Base-by-base conservation (phyloP, 352 stramenopile genomes). In the Phytophthora pseudosyringae region DNA sequence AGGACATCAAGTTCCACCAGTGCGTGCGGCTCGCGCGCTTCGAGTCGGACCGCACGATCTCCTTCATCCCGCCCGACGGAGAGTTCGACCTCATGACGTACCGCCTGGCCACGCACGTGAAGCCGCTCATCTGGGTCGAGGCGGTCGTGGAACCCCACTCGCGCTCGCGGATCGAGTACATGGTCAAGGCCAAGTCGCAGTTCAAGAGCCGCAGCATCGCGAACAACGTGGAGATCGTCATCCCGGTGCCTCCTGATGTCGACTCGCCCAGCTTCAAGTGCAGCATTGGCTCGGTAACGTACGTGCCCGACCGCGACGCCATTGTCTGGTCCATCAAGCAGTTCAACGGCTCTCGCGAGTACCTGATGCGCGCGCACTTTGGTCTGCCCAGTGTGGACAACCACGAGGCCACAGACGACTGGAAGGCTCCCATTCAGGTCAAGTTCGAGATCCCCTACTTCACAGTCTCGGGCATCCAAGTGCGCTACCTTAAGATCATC, bases 1-100 rank as follows among this genome's bases (percentile, higher is more conserved):
- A 99, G 73, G 98, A 99, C 77, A 99, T 99, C 59, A 99, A 99
- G 78, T 99, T 99, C 76, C 97, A 99, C 83, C 98, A 99, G 73
- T 96, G 98, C 64, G 98, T 99, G 33, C 88, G 97, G 12, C 89
- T 99, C 12, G 97, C 97, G n/a, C 87, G 97, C 53, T 99, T 99
- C 59, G 98, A 99, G 75, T 99, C 99, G 55, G 98, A 99, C 77
- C 89, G 98, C 26, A 99, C 98, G 28, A 99, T 99, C 59, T 98
- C 93, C 32, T 99, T 99, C 82, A 99, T 99, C 59, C 98, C 98
- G 15, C 98, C 98, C 5, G 98, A 99, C 74, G 98, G 98, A 41
- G 97, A 99, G 80, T 99, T 99, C 63, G 97, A 99, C 64, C 80
- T 99, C 35, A 99, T 99, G 97, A 99, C 95, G 31, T 99, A 99